phyloP scores from a whole-genome alignment of 441 rosid genomes.

The California macrophylla region DNA sequence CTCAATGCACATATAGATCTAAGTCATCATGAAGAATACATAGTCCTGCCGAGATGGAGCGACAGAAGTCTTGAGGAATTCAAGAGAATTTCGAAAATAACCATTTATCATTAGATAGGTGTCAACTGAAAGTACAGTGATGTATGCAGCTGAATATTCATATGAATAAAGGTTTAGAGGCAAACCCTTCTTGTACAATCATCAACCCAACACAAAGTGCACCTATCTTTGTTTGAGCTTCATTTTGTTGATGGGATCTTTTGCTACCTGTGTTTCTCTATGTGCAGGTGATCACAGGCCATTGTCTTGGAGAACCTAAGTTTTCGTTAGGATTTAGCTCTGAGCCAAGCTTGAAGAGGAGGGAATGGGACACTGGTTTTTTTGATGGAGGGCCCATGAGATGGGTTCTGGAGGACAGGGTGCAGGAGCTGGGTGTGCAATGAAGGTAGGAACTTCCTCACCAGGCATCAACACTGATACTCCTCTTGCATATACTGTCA shows the following conservation, averaged over 20 bases:
- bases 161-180: no score
- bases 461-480: slow-evolving; percentile 98
- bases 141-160: no score
- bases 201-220: background rate
- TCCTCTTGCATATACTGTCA: slow-evolving; percentile 62
- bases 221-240: background rate
- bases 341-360: slow-evolving; percentile 13
- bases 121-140: no score
- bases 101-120: no score
- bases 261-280: no score
- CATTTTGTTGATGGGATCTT: no score
- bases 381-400: slow-evolving; percentile 22
- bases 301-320: no score
- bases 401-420: slow-evolving; percentile 30
- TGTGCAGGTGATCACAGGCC: no score
- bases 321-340: slow-evolving; percentile 13
- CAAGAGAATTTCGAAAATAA: no score
- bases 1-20: background rate
- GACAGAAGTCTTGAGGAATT: no score
- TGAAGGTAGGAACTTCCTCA: slow-evolving; percentile 69
- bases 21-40: no score
- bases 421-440: slow-evolving; percentile 59
- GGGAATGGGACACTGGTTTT: slow-evolving; percentile 7
- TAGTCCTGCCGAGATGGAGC: no score
- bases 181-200: background rate